Conservation (phyloP, 305 asterid species). For the Solanum aculeatissimum region DNA sequence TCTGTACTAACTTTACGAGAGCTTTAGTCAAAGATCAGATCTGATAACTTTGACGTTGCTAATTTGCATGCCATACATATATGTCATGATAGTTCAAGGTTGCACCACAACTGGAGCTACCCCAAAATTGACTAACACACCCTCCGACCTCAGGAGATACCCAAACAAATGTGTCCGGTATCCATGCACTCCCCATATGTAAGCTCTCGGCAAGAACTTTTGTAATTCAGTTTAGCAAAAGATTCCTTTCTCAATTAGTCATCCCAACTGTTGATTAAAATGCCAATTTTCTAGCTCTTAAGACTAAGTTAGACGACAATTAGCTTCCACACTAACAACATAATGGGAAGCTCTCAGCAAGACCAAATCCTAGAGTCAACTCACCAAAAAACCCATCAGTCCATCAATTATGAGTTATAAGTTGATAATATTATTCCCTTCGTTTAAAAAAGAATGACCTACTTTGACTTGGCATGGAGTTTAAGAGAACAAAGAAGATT, state of each 20-base stretch:
- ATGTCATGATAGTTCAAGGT: not conserved
- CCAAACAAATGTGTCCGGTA: not conserved
- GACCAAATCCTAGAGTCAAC: not conserved
- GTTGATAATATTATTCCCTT: not conserved
- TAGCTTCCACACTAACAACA: not conserved
- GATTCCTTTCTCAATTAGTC: not conserved
- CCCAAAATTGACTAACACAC: not conserved
- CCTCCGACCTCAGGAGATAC: not conserved
- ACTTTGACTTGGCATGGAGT: no score
- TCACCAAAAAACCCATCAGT: not conserved
- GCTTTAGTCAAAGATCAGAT: not conserved
- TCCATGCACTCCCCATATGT: not conserved
- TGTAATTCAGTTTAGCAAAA: not conserved
- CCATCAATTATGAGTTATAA: not conserved
- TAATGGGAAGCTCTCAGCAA: not conserved
- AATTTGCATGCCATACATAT: not conserved
- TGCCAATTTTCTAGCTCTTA: not conserved
- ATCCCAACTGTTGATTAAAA: not conserved
- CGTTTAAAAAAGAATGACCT: no score
- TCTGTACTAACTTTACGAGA: not conserved
- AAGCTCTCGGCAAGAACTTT: not conserved
- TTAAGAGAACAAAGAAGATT: no score
- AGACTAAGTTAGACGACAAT: not conserved
- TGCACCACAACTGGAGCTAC: not conserved
- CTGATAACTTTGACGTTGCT: not conserved